These are phyloP conservation scores for Coelastrella sp. DNA, from an alignment of 139 green algal genomes.

Conservation along the genomic window DNA sequence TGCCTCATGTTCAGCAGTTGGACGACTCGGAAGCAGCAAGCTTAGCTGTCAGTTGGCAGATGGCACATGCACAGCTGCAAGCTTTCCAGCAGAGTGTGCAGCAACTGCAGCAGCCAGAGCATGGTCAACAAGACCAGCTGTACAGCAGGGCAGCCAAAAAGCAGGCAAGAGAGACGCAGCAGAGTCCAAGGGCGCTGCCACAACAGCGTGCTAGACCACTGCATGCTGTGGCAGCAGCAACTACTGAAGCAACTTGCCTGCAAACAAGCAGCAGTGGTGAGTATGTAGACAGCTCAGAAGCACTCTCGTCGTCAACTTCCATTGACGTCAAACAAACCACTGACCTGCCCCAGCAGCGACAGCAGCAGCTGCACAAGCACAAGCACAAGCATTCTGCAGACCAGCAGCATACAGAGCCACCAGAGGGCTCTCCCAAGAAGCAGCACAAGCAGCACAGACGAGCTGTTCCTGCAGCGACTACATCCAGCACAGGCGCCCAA, in stretches of 20 bases:
- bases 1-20: slow-evolving; percentile 70
- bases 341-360: slow-evolving; percentile 2
- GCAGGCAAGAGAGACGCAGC: not conserved
- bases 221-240: not conserved
- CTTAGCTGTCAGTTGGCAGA: slow-evolving; percentile 40
- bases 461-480: too few species aligned
- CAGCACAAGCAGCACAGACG: slow-evolving; percentile 1
- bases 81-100: slow-evolving; percentile 52
- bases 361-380: too few species aligned
- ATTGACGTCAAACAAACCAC: not conserved
- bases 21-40: slow-evolving; percentile 55
- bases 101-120: slow-evolving; percentile 14
- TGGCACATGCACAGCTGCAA: slow-evolving; percentile 54
- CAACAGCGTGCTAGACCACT: not conserved
- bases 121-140: not conserved
- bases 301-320: not conserved
- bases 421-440: not conserved
- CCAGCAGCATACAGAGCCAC: not conserved
- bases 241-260: too few species aligned
- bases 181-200: not conserved
- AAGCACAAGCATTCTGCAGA: slow-evolving; percentile 11
- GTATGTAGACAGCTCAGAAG: not conserved
- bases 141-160: slow-evolving; percentile 23
- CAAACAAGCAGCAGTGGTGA: slow-evolving; percentile 4
- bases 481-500: too few species aligned